Percentiles rank a stretch among this genome's conserved stretches.
Evolutionary conservation across 352 stramenopile species (phyloP).

Genomic region (Pythium phragmiticola): DNA sequence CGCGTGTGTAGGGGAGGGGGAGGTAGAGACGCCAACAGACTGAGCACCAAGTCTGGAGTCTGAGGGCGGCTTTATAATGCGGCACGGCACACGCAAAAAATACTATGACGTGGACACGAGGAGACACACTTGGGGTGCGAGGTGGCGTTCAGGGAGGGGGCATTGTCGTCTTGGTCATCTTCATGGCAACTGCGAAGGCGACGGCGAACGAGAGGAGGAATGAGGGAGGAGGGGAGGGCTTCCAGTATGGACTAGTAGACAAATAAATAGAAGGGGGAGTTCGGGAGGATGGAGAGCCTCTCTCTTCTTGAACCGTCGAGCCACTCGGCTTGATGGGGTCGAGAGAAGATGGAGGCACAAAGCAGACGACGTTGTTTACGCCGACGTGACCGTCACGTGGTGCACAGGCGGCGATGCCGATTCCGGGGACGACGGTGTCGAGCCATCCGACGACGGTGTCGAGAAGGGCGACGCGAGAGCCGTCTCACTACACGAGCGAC

Average conservation of each 20-base stretch:
- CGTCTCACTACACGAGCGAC: slow-evolving; percentile 49
- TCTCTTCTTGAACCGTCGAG: neutral
- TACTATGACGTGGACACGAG: slow-evolving; percentile 8
- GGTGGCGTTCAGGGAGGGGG: too few relatives aligned
- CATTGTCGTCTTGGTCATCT: neutral
- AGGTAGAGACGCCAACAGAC: neutral
- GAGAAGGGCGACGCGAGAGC: slow-evolving; percentile 44
- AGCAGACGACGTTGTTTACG: slow-evolving; percentile 25
- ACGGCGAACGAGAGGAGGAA: neutral
- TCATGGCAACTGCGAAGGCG: neutral
- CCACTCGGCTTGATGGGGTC: neutral
- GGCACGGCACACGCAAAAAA: slow-evolving; percentile 9
- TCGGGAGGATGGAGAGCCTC: neutral
- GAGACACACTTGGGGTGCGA: neutral
- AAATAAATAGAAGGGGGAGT: slow-evolving; percentile 26
- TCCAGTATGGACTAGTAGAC: slow-evolving; percentile 24
- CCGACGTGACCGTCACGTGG: slow-evolving; percentile 69
- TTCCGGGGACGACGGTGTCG: slow-evolving; percentile 46
- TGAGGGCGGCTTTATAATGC: slow-evolving; percentile 1
- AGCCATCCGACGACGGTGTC: slow-evolving; percentile 37
- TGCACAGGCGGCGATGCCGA: slow-evolving; percentile 51
- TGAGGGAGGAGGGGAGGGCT: neutral
- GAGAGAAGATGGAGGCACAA: neutral
- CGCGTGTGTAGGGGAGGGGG: too few relatives aligned
- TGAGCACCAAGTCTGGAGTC: neutral